phyloP scores from a whole-genome alignment of 2,329 filamentous ascomycete genomes.

The Orbilia oligospora region DNA sequence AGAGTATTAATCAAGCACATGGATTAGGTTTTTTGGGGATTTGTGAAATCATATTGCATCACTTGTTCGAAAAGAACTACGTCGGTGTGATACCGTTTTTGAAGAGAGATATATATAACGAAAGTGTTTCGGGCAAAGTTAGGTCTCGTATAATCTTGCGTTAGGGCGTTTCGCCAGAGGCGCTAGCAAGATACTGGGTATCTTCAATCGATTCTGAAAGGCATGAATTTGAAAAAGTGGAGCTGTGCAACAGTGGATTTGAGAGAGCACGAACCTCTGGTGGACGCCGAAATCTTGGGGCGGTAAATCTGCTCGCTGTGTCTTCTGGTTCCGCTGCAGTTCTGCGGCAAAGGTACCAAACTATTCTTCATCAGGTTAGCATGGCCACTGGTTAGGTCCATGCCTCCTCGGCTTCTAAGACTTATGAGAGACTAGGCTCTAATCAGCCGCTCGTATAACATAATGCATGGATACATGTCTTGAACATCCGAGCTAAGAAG shows the following conservation, averaged over 20 bases:
- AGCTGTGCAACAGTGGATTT: conserved; percentile 11
- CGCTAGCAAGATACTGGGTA: conserved; percentile 11
- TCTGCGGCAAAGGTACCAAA: conserved; percentile 51
- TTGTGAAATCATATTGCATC: conserved; percentile 31
- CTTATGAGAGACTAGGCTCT: conserved; percentile 30
- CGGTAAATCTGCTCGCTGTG: conserved; percentile 41
- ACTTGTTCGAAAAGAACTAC: not conserved
- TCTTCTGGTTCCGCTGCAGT: conserved; percentile 33
- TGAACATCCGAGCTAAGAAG: conserved; percentile 15
- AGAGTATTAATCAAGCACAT: conserved; percentile 16
- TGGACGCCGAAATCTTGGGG: conserved; percentile 35
- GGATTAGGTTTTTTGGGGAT: not conserved
- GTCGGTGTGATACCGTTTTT: conserved; percentile 3
- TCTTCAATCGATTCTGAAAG: conserved; percentile 3
- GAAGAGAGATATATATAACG: conserved; percentile 7
- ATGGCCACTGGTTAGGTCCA: conserved; percentile 12
- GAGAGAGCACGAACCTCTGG: conserved; percentile 11
- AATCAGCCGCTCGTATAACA: conserved; percentile 58
- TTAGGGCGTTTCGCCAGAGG: conserved; percentile 38
- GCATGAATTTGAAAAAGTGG: conserved; percentile 5
- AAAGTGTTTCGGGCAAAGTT: conserved; percentile 1
- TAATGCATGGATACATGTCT: conserved; percentile 34
- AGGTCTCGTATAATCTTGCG: not conserved
- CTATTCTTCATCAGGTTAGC: conserved; percentile 44
- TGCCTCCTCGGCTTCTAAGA: conserved; percentile 30